phyloP scores from a whole-genome alignment of 805 yeast species.

The Jamesozyma lodderae region DNA sequence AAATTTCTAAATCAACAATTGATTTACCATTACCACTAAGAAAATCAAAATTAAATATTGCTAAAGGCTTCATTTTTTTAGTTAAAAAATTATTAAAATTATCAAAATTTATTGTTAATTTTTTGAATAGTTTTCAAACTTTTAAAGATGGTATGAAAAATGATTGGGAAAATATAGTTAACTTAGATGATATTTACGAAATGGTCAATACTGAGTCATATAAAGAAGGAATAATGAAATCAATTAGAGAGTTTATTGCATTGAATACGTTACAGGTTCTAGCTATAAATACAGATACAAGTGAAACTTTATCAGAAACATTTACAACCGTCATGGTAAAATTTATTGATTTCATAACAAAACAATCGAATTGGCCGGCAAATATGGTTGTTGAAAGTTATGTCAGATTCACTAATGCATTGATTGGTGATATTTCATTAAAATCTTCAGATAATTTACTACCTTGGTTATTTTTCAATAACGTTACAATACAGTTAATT shows the following conservation, averaged over 20 bases:
- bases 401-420: conserved; percentile 19
- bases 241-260: conserved; percentile 13
- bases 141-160: conserved; percentile 44
- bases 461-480: conserved; percentile 17
- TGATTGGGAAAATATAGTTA: conserved; percentile 49
- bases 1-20: conserved; percentile 32
- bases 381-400: conserved; percentile 15
- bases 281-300: conserved; percentile 2
- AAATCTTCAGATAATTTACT: conserved; percentile 11
- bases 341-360: conserved; percentile 13
- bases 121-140: conserved; percentile 38
- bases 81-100: conserved; percentile 45
- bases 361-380: conserved; percentile 11
- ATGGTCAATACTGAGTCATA: conserved; percentile 15
- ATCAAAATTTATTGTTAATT: conserved; percentile 41
- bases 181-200: conserved; percentile 24
- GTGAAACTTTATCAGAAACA: not conserved
- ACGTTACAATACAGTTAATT: conserved; percentile 13
- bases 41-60: conserved; percentile 40
- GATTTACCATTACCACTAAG: conserved; percentile 44
- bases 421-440: conserved; percentile 21
- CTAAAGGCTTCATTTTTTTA: conserved; percentile 44
- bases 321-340: conserved; percentile 2
- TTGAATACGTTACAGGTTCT: conserved; percentile 3
- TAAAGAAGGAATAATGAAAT: conserved; percentile 7